Base-by-base conservation (phyloP, 768 basidiomycete species). In the Leucocoprinus leucothites region DNA sequence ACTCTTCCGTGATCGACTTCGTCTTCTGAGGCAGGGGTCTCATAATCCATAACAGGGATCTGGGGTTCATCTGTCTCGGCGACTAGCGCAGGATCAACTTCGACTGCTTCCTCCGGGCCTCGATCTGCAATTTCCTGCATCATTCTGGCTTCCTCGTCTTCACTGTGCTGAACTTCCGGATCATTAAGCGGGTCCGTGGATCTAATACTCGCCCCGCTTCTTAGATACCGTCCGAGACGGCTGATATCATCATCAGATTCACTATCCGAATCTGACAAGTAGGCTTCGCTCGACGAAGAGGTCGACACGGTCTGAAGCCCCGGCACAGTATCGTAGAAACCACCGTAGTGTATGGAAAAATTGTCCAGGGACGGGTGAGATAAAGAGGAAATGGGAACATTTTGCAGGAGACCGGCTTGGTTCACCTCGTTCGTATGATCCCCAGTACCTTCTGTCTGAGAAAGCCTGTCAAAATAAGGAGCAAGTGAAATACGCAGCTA, bases 241-340 rank as follows among this genome's bases (percentile, higher is more conserved):
- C 48, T 47, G 54, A 60, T 53, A 14, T 60, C 59, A n/a, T 58
- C 64, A n/a, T 64, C 64, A 31, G 58, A 58, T 21, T 64, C 63
- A 36, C 60, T 59, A 6, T 64, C 67, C 2, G 61, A 58, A 45
- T 65, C 70, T 22, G 56, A 61, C 5, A 51, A 50, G 24, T 68
- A 63, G 46, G 65, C 69, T 26, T 73, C 72, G 42, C 71, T 73
- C 26, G 64, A 54, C 26, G 64, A 54, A 25, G 46, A 68, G 26
- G 67, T 68, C 28, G 72, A 74, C 6, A 74, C 67, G 48, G 61
- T 66, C 48, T 67, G 72, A 51, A 69, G 68, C 40, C 36, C 67
- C 35, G 68, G 78, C 68, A 74, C n/a, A n/a, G n/a, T 82, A 56
- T 70, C 68, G 35, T 60, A 62, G 25, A 63, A 59, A 38, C 56